Base-by-base conservation (phyloP, 2,329 filamentous ascomycete species). In the Amylocarpus encephaloides region DNA sequence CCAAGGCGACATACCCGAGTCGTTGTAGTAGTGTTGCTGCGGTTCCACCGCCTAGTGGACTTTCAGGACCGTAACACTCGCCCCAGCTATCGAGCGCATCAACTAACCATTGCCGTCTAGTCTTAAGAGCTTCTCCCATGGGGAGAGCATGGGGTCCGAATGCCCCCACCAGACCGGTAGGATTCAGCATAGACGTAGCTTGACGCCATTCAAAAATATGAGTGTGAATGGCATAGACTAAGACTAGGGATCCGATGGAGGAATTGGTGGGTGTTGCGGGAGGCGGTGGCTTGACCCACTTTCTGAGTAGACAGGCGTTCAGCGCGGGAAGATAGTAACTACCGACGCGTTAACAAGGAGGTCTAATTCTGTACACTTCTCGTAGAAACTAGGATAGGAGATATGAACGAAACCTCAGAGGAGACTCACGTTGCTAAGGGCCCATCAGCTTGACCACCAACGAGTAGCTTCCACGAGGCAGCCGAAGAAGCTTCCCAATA, bases 121-220 rank as follows among this genome's bases (percentile, higher is more conserved):
- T 59, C 13, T 54, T 49, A 1, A 64, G 50, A 1, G 59, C 59
- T 30, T 61, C 50, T 10, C 61, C 62, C 18, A 64, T 59, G 16
- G 61, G 57, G 9, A 59, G 53, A 12, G 57, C 58, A 1, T 54
- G 55, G 30, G 59, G 60, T 3, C 58, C 56, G 12, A 60, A 55
- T 1, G 58, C 55, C 2, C 60, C 62, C 50, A 59, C 59, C 1
- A 64, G 43, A 7, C 61, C 62, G 0, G 62, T 64, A 0, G 62
- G 62, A 34, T 63, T 63, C 26, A 63, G 52, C 62, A 64, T 64
- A 2, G 46, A 55, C 5, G 59, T 61, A 10, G 56, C 50, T 49
- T 59, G 56, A 1, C 62, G 58, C 62, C 62, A 64, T 43, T 64
- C 62, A 39, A 63, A 64, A 22, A 64, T 60, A 30, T 62, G 61